Base-by-base conservation (phyloP, 164 flowering plant genomes). In the Sedum album region DNA sequence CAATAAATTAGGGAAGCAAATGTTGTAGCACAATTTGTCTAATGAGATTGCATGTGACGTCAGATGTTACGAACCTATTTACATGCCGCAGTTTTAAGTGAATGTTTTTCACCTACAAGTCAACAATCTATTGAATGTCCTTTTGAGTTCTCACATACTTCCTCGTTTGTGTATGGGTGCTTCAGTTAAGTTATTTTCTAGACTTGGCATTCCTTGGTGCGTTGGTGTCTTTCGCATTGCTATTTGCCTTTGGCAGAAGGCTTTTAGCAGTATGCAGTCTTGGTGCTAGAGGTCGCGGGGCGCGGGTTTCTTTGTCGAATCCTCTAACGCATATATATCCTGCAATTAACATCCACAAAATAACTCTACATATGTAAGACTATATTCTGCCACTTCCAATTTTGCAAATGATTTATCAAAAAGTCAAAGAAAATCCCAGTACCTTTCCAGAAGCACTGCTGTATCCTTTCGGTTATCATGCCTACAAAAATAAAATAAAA, bases 401-500 rank as follows among this genome's bases (percentile, higher is more conserved):
- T 44, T 44, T 17, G 15, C 0, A 1, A 13, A 44, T 1, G 48
- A 44, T 44, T 14, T 9, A 15, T 15, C 15, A 17, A 44, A 11
- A 44, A 4, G 15, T 44, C 48, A 44, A 0, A 1, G 11, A 55
- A 26, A n/a, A 36, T 0, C 18, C 10, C 13, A 64, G 23, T 73
- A 78, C 78, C 81, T 69, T 70, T 74, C 90, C 83, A 80, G 65
- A 85, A 86, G 81, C 82, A 80, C 23, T 70, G 7, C 23, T 82
- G 89, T 74, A 84, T 80, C 63, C 70, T 82, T 39, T 66, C 74
- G 6, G 66, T 60, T 65, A 77, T 31, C 38, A 83, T 65, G 65
- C 81, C 86, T 81, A 70, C 41, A 15, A 31, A 5, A 31, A 60
- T n/a, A 72, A 8, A 74, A 44, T 61, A 9, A 73, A 30, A 17